phyloP scores from a whole-genome alignment of 2,329 filamentous ascomycete species.

The Chaetomiaceae sp. region DNA sequence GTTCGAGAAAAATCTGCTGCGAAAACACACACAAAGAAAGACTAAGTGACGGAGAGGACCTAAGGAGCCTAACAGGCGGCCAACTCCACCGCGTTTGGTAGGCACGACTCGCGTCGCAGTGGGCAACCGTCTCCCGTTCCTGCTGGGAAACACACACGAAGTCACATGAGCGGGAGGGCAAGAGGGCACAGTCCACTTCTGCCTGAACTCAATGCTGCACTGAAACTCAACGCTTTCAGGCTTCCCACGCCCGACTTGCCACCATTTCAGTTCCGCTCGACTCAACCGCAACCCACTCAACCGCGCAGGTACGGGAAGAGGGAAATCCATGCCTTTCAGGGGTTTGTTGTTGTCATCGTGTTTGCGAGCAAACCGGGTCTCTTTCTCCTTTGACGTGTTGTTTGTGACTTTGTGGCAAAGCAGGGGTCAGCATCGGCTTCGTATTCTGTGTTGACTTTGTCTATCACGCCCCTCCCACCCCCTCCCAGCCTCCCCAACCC shows the following conservation, averaged over 20 bases:
- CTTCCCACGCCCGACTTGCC: background rate
- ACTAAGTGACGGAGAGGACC: no score
- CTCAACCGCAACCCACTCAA: no score
- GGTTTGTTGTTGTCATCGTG: background rate
- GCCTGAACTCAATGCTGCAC: background rate
- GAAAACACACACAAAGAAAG: no score
- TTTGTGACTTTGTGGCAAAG: background rate
- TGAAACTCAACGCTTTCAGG: background rate
- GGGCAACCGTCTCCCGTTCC: conserved; percentile 13
- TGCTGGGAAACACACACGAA: conserved; percentile 7
- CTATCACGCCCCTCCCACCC: no score
- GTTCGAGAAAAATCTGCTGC: no score
- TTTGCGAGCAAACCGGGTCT: background rate
- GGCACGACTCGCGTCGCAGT: conserved; percentile 14
- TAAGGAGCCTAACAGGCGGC: no score
- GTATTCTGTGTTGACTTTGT: no score
- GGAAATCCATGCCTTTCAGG: no score
- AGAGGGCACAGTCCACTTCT: background rate
- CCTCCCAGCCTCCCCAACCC: background rate
- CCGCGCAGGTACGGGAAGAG: no score
- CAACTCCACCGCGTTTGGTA: conserved; percentile 4
- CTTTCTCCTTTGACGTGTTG: background rate
- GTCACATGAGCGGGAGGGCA: conserved; percentile 22
- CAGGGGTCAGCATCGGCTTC: background rate
- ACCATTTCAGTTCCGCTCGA: no score